Evolutionary conservation across 2,329 filamentous ascomycete genomes (phyloP).

Genomic region (Cladophialophora chaetospira): DNA sequence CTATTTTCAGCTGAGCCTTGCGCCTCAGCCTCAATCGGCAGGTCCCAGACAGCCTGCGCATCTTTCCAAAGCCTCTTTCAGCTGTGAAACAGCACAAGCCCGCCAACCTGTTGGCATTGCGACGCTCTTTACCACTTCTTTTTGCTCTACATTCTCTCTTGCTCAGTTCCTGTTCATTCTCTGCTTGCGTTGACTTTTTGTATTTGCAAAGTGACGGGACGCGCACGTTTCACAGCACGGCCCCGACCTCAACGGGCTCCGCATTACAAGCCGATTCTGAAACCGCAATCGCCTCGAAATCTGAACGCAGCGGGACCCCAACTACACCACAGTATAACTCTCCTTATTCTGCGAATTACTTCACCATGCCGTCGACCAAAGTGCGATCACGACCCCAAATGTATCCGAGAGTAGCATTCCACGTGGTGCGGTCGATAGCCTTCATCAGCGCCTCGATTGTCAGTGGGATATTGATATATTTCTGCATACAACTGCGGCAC

Average conservation of each 20-base stretch:
- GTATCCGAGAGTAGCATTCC: slow-evolving; percentile 45
- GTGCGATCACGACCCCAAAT: slow-evolving; percentile 31
- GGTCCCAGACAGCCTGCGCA: neutral
- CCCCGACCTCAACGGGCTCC: no score
- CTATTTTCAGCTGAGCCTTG: neutral
- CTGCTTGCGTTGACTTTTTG: no score
- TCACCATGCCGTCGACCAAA: slow-evolving; percentile 24
- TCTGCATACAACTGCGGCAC: slow-evolving; percentile 56
- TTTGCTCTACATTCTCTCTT: neutral
- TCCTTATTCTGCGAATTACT: neutral
- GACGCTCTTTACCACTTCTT: neutral
- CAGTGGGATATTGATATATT: slow-evolving; percentile 56
- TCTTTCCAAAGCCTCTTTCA: neutral
- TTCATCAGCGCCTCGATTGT: slow-evolving; percentile 59
- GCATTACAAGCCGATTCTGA: no score
- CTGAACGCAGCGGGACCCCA: no score
- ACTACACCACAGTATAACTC: neutral
- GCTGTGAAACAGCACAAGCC: neutral
- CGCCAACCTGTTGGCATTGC: neutral
- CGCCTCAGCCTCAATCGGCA: neutral
- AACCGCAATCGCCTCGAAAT: no score
- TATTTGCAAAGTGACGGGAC: no score
- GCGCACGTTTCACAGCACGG: no score
- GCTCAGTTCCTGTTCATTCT: no score
- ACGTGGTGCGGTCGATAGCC: slow-evolving; percentile 40